phyloP scores from a whole-genome alignment of 768 basidiomycete species.

The Russula brevipes region DNA sequence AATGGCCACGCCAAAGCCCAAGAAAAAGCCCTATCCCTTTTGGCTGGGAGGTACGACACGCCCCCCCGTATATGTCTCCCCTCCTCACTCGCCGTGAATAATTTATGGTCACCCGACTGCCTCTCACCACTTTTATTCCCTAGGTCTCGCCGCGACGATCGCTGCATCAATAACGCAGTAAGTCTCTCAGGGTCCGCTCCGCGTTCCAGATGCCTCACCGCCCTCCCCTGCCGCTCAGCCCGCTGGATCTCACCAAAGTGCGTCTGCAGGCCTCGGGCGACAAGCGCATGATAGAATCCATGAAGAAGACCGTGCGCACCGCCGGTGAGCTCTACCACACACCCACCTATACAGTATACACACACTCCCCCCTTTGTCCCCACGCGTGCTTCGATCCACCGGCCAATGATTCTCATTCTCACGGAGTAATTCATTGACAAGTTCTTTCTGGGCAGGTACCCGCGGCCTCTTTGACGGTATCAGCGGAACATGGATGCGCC shows the following conservation, averaged over 20 bases:
- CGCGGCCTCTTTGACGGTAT: constrained; percentile 84
- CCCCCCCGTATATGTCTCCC: background rate
- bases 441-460: constrained; percentile 36
- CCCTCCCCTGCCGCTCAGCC: constrained; percentile 39
- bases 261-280: constrained; percentile 88
- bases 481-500: constrained; percentile 81
- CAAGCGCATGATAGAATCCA: constrained; percentile 81
- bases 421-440: background rate
- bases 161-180: constrained; percentile 87
- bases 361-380: background rate
- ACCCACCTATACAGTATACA: too few species aligned
- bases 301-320: constrained; percentile 76
- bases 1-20: constrained; percentile 24
- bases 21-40: constrained; percentile 78
- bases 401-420: background rate
- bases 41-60: constrained; percentile 65
- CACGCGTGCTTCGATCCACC: background rate
- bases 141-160: constrained; percentile 75
- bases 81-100: background rate
- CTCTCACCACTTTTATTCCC: background rate
- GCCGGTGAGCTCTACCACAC: constrained; percentile 44
- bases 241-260: constrained; percentile 87
- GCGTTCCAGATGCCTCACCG: background rate
- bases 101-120: constrained; percentile 11
- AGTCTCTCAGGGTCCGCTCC: constrained; percentile 27